These are phyloP conservation scores for Tylopilus plumbeoviolaceoides DNA, from an alignment of 768 basidiomycete genomes.

Conservation along the genomic window DNA sequence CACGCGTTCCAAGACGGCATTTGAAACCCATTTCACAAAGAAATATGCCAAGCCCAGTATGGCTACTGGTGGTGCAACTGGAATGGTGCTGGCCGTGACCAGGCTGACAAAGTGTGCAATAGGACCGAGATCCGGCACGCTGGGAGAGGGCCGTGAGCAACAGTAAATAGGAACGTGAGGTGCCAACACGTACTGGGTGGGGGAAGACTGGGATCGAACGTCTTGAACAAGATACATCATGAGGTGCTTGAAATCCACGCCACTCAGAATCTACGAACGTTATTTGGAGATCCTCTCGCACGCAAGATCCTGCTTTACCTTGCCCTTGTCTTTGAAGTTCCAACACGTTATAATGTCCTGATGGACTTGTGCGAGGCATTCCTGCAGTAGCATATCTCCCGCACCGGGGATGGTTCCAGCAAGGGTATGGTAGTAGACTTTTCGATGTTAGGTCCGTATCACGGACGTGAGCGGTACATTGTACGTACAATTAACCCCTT, in stretches of 20 bases:
- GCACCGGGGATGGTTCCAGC: not conserved
- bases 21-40: constrained; percentile 5
- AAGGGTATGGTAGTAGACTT: not conserved
- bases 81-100: constrained; percentile 1
- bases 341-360: constrained; percentile 6
- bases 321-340: constrained; percentile 1
- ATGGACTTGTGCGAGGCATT: constrained; percentile 6
- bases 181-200: not conserved
- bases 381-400: not conserved
- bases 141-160: not conserved
- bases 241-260: constrained; percentile 1
- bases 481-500: constrained; percentile 2
- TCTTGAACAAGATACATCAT: constrained; percentile 5
- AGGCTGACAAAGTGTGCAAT: constrained; percentile 2
- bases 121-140: not conserved
- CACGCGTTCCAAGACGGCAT: not conserved
- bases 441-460: not conserved
- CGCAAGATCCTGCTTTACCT: not conserved
- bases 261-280: not conserved
- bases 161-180: not conserved
- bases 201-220: not conserved
- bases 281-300: not conserved
- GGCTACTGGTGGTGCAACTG: constrained; percentile 1
- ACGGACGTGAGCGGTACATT: not conserved
- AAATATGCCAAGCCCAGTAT: constrained; percentile 3